Base-by-base conservation (phyloP, 345 rosid genomes). In the Lepidium africanum region DNA sequence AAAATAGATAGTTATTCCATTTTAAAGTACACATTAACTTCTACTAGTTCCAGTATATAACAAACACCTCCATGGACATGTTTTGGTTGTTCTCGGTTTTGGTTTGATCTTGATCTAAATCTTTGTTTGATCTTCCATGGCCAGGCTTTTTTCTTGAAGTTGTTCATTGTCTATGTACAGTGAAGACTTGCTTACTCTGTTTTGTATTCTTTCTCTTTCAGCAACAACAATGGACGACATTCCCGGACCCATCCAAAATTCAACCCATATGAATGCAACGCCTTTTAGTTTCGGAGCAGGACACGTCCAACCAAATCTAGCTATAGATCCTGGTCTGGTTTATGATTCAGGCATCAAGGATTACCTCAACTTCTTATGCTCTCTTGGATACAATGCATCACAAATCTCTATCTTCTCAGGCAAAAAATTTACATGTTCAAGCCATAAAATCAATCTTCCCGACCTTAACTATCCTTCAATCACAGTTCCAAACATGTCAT, bases 391-490 rank as follows among this genome's bases (percentile, higher is more conserved):
- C 84, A 83, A 82, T 23, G 53, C 83, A 56, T 67, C 82, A 6
- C 80, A 70, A 76, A 65, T 94, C 36, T 62, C 81, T 3, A 1
- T 25, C 1, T 79, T 89, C 69, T 65, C 82, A 2, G 75, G 65
- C 0, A 59, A 67, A 3, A 66, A 77, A 21, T 78, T 80, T 43
- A 59, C 62, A 3, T 91, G 96, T 73, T 74, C 95, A 2, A 70
- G 73, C 63, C 59, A 25, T 14, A 67, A 65, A 70, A 48, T 41
- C 1, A 77, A 61, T 39, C 81, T 82, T 54, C 48, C 67, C 39
- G 60, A 81, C 76, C 87, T 94, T 79, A 94, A 94, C 81, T 86
- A 94, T 77, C 99, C 97, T 65, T 85, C 99, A 6, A 86, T 94
- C 56, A 76, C 90, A 3, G 63, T 91, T 52, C 78, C 86, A 14